These are phyloP conservation scores for Psilocybe azurescens DNA, from an alignment of 768 basidiomycete species.

Conservation along the genomic window DNA sequence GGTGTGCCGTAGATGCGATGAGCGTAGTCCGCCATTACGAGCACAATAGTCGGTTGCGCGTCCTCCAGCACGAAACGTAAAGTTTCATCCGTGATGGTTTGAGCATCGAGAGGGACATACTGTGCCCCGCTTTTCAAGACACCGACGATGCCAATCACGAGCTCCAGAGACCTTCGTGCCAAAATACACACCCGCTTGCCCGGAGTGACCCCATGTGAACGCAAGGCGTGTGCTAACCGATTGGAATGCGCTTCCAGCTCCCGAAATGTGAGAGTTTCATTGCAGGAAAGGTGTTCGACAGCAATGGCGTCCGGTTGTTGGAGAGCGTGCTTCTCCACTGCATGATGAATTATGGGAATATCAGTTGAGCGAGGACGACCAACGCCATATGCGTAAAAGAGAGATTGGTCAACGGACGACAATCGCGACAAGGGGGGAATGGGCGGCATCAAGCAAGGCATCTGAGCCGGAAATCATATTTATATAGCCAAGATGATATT, in stretches of 20 bases:
- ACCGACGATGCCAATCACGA: constrained; percentile 50
- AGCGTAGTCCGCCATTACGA: constrained; percentile 40
- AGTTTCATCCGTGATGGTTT: constrained; percentile 49
- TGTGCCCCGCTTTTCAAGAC: constrained; percentile 50
- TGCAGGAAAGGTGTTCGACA: constrained; percentile 27
- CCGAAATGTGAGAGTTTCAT: constrained; percentile 33
- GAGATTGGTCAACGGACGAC: constrained; percentile 25
- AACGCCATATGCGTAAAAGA: constrained; percentile 30
- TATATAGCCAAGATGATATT: background rate
- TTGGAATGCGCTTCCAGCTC: constrained; percentile 37
- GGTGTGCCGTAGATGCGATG: constrained; percentile 10
- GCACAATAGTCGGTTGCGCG: constrained; percentile 39
- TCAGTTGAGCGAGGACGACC: constrained; percentile 24
- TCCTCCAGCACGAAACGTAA: constrained; percentile 46
- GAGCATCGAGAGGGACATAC: constrained; percentile 54
- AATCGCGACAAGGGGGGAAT: constrained; percentile 20
- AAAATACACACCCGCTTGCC: constrained; percentile 51
- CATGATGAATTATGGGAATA: constrained; percentile 32
- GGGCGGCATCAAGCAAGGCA: constrained; percentile 6
- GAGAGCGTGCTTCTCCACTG: constrained; percentile 30
- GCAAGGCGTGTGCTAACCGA: constrained; percentile 37
- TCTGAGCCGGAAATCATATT: background rate
- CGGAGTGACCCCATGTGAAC: constrained; percentile 40
- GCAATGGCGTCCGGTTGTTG: constrained; percentile 29
- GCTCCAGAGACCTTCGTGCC: constrained; percentile 46